phyloP scores from a whole-genome alignment of 2,329 filamentous ascomycete species.

The Zasmidium angulare region DNA sequence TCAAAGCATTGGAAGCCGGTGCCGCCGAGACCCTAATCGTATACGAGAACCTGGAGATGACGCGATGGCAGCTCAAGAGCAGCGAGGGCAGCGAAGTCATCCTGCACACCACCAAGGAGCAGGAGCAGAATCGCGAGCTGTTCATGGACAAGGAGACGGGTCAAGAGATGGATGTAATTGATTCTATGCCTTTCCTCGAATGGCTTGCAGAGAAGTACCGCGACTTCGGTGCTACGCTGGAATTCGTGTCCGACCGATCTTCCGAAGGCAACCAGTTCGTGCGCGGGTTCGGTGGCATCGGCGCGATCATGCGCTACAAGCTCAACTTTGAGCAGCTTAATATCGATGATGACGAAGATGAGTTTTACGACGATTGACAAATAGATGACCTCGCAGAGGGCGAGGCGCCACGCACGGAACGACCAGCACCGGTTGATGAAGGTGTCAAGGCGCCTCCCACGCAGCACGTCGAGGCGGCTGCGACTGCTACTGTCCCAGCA shows the following conservation, averaged over 20 bases:
- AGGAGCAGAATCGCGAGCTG: slow-evolving; percentile 74
- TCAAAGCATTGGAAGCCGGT: slow-evolving; percentile 94
- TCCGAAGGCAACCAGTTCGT: slow-evolving; percentile 99
- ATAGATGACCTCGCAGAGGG: slow-evolving; percentile 61
- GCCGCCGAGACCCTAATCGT: slow-evolving; percentile 94
- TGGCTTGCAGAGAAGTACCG: slow-evolving; percentile 99
- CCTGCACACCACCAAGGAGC: slow-evolving; percentile 83
- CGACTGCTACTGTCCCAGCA: slow-evolving; percentile 31
- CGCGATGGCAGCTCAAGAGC: slow-evolving; percentile 84
- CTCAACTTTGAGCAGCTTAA: slow-evolving; percentile 99
- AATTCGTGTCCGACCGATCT: slow-evolving; percentile 96
- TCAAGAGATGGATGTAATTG: slow-evolving; percentile 92
- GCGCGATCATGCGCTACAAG: slow-evolving; percentile 96
- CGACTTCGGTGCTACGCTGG: slow-evolving; percentile 90
- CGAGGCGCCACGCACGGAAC: slow-evolving; percentile 78
- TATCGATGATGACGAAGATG: slow-evolving; percentile 75
- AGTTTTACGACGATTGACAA: slow-evolving; percentile 95
- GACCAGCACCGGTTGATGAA: slow-evolving; percentile 39
- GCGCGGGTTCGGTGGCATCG: slow-evolving; percentile 98
- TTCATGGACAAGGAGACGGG: slow-evolving; percentile 97
- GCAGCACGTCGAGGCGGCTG: slow-evolving; percentile 35
- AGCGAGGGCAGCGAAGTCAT: slow-evolving; percentile 70
- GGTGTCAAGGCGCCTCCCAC: slow-evolving; percentile 57
- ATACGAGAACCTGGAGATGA: slow-evolving; percentile 95
- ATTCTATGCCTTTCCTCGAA: slow-evolving; percentile 92